Evolutionary conservation across 2,329 filamentous ascomycete species (phyloP).

Genomic region (Sclerotinia minor): DNA sequence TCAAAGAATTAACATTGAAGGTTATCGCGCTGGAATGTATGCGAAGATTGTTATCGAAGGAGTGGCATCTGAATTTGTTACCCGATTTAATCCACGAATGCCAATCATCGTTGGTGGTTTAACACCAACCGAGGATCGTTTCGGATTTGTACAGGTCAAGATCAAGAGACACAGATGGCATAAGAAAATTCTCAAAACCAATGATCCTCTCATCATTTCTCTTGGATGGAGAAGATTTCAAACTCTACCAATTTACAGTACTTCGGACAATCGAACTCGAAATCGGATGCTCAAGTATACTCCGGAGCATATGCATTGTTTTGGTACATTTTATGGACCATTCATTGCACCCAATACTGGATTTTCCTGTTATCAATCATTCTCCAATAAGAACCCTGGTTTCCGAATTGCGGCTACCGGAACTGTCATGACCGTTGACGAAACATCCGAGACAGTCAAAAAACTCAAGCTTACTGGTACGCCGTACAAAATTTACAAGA

Average conservation of each 20-base stretch:
- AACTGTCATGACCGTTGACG: constrained; percentile 90
- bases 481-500: constrained; percentile 98
- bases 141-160: constrained; percentile 90
- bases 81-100: constrained; percentile 75
- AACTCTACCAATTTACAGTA: constrained; percentile 88
- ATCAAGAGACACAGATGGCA: constrained; percentile 99
- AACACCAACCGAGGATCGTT: constrained; percentile 88
- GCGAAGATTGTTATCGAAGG: constrained; percentile 86
- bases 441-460: constrained; percentile 97
- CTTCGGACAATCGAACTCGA: constrained; percentile 86
- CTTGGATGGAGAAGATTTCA: constrained; percentile 96
- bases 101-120: constrained; percentile 91
- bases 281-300: constrained; percentile 99
- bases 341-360: constrained; percentile 94
- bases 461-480: constrained; percentile 95
- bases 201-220: constrained; percentile 95
- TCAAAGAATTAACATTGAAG: constrained; percentile 82
- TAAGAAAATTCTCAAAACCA: constrained; percentile 98
- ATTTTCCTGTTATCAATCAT: constrained; percentile 89
- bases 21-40: constrained; percentile 89
- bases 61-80: constrained; percentile 87
- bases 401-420: constrained; percentile 95
- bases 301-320: constrained; percentile 99
- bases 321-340: constrained; percentile 91
- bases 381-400: constrained; percentile 79